A percentile compares a stretch with the other conserved stretches of the same genome.
These are phyloP conservation scores for Quercus dentata DNA, from an alignment of 306 rosid species.

Conservation along the genomic window DNA sequence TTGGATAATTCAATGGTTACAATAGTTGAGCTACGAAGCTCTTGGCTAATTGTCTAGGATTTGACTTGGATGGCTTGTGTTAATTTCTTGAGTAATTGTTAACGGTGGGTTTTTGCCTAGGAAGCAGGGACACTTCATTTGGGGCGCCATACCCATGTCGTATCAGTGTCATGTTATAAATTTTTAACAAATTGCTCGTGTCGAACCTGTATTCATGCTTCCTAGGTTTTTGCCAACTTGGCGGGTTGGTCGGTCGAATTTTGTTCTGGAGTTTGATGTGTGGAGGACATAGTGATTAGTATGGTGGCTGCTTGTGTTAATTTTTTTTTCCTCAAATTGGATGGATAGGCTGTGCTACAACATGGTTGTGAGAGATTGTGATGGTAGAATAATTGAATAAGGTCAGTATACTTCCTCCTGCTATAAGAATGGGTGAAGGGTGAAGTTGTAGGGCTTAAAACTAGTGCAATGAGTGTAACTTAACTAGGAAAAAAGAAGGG, in stretches of 20 bases:
- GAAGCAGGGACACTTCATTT: too few relatives aligned
- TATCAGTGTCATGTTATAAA: too few relatives aligned
- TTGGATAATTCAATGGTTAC: too few relatives aligned
- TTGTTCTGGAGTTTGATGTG: background rate
- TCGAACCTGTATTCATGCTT: too few relatives aligned
- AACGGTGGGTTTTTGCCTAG: background rate
- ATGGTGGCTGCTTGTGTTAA: background rate
- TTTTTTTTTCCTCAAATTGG: background rate
- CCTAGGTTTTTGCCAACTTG: background rate
- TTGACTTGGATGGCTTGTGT: background rate
- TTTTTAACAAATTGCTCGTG: too few relatives aligned
- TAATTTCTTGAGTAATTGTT: background rate
- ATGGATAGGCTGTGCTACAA: background rate
- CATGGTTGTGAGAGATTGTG: background rate
- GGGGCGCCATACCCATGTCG: accelerated
- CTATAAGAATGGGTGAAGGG: too few relatives aligned
- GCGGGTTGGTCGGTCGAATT: background rate
- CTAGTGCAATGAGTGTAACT: too few relatives aligned
- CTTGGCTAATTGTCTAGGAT: background rate
- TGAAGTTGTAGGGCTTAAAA: too few relatives aligned
- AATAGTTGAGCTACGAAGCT: too few relatives aligned
- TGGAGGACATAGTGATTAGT: background rate
- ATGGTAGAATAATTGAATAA: background rate
- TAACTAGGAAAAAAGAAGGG: too few relatives aligned
- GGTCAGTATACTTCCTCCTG: too few relatives aligned